phyloP scores from a whole-genome alignment of 257 asterid species.

The Rehmannia glutinosa region DNA sequence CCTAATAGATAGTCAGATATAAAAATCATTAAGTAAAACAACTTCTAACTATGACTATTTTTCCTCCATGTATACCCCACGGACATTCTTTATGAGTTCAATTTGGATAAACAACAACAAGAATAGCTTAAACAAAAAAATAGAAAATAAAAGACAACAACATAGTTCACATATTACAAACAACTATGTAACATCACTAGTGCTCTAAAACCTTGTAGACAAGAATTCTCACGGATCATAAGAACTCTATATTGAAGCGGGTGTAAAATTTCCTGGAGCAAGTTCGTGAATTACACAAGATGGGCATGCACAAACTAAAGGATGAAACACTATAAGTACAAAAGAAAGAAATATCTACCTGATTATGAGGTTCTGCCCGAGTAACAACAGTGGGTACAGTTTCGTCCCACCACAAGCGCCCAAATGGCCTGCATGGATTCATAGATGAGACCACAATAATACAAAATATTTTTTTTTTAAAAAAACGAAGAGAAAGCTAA shows the following conservation, averaged over 20 bases:
- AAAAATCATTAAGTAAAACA: too few relatives aligned
- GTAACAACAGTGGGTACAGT: slow-evolving; percentile 84
- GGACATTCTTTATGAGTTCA: too few relatives aligned
- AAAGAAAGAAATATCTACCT: slow-evolving; percentile 24
- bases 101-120: too few relatives aligned
- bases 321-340: not conserved
- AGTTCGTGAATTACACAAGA: not conserved
- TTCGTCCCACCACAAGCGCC: slow-evolving; percentile 93
- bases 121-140: too few relatives aligned
- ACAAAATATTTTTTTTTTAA: not conserved
- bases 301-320: too few relatives aligned
- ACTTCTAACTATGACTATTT: too few relatives aligned
- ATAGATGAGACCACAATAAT: not conserved
- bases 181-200: too few relatives aligned
- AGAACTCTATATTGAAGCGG: slow-evolving; percentile 78
- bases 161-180: too few relatives aligned
- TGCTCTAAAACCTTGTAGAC: too few relatives aligned
- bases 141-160: too few relatives aligned
- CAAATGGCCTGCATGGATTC: slow-evolving; percentile 61
- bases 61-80: too few relatives aligned
- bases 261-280: slow-evolving; percentile 49
- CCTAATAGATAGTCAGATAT: too few relatives aligned
- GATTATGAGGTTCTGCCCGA: slow-evolving; percentile 91
- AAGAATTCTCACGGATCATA: slow-evolving; percentile 75
- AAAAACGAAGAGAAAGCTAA: not conserved